Evolutionary conservation across 495 filamentous ascomycete genomes (phyloP), one percentile per base, ranked within the genome.

Genomic region (Tetracladium marchalianum): DNA sequence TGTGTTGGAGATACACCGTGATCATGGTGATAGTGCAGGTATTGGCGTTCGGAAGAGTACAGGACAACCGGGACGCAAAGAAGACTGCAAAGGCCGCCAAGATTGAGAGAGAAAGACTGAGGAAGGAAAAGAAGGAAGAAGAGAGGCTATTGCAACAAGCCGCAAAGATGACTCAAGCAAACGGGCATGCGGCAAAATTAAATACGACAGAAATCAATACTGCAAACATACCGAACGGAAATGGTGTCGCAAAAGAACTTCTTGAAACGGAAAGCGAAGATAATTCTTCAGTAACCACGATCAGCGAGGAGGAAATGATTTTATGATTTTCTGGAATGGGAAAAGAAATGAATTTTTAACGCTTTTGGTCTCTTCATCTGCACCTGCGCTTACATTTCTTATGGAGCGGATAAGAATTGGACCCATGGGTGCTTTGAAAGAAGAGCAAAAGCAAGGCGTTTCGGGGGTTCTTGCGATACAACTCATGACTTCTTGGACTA

Each of bases 1-100:
- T 66, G 4, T 68, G 65, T 44, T 66, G 60, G 63, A 56, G 55
- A 39, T 68, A 66, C 31, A 66, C 65, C 2, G 46, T 35, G 0
- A 13, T 60, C 27, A 60, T 60, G 54, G 54, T 60, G 17, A 19
- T 53, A 1, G 27, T 57, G 0, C 57, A 60, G 37, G 12, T 57
- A 9, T 37, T 57, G 4, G 55, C 54, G 2, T 55, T 52, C 50
- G 54, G 48, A 13, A 41, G 41, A 33, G 51, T 60, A 2, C 33
- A 18, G 13, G 57, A 52, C 31, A 60, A 54, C 31, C 50, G 57
- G 18, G 33, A 38, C 11, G n/a, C 17, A 43, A 51, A 43, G 39
- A 46, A 41, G 45, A 44, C 17, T 11, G 40, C 44, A 6, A 50
- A 41, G 31, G 43, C 44, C 35, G 48, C 44, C 12, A 51, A 35